Conservation (phyloP, 768 basidiomycete genomes). For the Cystofilobasidium macerans region DNA sequence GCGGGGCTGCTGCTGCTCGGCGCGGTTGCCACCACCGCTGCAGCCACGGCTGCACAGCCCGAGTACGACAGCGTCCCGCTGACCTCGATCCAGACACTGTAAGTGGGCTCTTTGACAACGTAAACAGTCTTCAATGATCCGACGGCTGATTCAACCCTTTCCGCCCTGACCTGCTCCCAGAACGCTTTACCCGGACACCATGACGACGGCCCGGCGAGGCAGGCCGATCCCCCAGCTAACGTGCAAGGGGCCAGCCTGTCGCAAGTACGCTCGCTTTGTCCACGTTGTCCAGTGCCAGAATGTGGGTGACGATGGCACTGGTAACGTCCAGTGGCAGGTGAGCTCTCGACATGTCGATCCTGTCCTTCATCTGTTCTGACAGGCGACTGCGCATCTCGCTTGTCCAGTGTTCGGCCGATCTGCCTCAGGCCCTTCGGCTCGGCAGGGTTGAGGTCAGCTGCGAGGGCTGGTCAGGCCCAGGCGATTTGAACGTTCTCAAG, state of each 20-base stretch:
- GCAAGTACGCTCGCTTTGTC: constrained; percentile 52
- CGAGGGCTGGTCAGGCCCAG: constrained; percentile 76
- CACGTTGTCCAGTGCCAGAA: constrained; percentile 77
- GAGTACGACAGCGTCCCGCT: constrained; percentile 50
- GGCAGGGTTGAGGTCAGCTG: constrained; percentile 69
- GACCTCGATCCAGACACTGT: constrained; percentile 55
- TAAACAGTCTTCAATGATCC: no score
- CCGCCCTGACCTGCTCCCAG: neutral
- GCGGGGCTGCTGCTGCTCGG: neutral
- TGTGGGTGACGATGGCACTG: constrained; percentile 61
- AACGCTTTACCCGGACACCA: constrained; percentile 6
- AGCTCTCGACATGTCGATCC: constrained; percentile 28
- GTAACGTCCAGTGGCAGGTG: constrained; percentile 80
- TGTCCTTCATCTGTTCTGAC: neutral
- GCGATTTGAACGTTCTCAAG: constrained; percentile 78
- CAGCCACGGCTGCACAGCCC: neutral
- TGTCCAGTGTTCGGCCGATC: constrained; percentile 71
- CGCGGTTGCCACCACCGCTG: neutral
- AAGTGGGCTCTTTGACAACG: no score
- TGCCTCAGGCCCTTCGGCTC: constrained; percentile 69
- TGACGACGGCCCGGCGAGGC: neutral
- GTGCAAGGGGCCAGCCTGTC: constrained; percentile 70
- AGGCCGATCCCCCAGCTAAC: constrained; percentile 49
- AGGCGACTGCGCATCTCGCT: neutral
- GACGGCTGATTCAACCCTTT: constrained; percentile 43